Percentiles rank a stretch among this genome's conserved stretches.
phyloP scores from a whole-genome alignment of 345 rosid genomes.

The Psidium guajava region DNA sequence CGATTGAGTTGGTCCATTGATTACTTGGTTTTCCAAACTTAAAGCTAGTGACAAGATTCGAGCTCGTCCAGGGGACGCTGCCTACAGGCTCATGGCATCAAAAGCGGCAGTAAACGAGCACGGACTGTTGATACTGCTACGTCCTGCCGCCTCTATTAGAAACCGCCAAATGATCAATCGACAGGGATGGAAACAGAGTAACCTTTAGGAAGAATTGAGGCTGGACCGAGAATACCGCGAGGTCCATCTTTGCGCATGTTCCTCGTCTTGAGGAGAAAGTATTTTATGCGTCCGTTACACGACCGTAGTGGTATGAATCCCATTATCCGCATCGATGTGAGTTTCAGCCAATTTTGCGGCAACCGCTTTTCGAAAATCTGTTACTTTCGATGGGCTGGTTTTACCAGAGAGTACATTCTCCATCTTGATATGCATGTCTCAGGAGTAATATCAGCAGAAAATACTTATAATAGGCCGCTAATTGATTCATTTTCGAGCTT shows the following conservation, averaged over 20 bases:
- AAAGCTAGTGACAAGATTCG: not conserved
- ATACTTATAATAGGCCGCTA: not conserved
- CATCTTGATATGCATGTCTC: not conserved
- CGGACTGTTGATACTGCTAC: not conserved
- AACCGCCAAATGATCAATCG: not conserved
- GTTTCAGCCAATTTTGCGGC: not conserved
- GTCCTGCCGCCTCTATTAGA: accelerated
- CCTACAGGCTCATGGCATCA: not conserved
- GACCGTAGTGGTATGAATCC: not conserved
- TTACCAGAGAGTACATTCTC: not conserved
- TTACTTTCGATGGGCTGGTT: not conserved
- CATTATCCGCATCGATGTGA: not conserved
- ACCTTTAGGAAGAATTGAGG: not conserved
- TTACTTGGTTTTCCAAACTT: not conserved
- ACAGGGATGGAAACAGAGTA: not conserved
- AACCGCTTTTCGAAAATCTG: not conserved
- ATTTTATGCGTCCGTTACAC: not conserved
- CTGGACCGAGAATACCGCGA: no score
- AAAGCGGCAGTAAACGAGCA: not conserved
- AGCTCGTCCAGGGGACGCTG: not conserved
- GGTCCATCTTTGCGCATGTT: not conserved
- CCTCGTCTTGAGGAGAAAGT: not conserved
- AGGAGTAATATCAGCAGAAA: not conserved
- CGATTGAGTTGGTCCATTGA: not conserved
- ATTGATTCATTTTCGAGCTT: not conserved